Percentiles rank a stretch among this genome's conserved stretches.
Conservation (phyloP, 2,329 filamentous ascomycete species). For the Mollisia scopiformis region DNA sequence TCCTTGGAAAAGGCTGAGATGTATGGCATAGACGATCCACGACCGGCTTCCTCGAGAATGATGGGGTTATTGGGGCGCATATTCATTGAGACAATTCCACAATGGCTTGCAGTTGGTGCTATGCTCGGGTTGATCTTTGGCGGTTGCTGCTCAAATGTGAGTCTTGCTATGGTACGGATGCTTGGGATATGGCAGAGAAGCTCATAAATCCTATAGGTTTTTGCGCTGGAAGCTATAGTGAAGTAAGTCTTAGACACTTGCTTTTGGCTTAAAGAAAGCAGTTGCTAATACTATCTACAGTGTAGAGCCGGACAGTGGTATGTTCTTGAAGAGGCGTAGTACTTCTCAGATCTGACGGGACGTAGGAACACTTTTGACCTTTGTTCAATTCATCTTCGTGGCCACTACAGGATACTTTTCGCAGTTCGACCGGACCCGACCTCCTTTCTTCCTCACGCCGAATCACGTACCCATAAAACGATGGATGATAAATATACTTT, state of each 20-base stretch:
- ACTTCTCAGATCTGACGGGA: slow-evolving; percentile 16
- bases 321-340: slow-evolving; percentile 24
- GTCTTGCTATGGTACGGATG: slow-evolving; percentile 35
- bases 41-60: slow-evolving; percentile 51
- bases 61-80: slow-evolving; percentile 55
- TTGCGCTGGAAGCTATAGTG: slow-evolving; percentile 91
- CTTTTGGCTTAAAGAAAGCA: background rate
- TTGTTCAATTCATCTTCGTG: slow-evolving; percentile 86
- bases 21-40: slow-evolving; percentile 57
- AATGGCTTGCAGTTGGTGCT: slow-evolving; percentile 63
- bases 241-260: slow-evolving; percentile 63
- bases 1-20: slow-evolving; percentile 57
- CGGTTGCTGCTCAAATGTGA: slow-evolving; percentile 90
- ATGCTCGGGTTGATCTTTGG: slow-evolving; percentile 92
- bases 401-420: slow-evolving; percentile 76
- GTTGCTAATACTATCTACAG: slow-evolving; percentile 47
- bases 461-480: slow-evolving; percentile 82
- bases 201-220: slow-evolving; percentile 66
- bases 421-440: slow-evolving; percentile 69
- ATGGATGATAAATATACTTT: slow-evolving; percentile 85
- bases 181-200: slow-evolving; percentile 14
- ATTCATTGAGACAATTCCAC: slow-evolving; percentile 61
- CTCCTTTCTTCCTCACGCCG: slow-evolving; percentile 72
- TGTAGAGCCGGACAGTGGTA: slow-evolving; percentile 83
- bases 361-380: slow-evolving; percentile 80